Evolutionary conservation across 148 eudicot species (phyloP), one percentile per base, ranked within the genome.

Genomic region (Amaranthus palmeri): DNA sequence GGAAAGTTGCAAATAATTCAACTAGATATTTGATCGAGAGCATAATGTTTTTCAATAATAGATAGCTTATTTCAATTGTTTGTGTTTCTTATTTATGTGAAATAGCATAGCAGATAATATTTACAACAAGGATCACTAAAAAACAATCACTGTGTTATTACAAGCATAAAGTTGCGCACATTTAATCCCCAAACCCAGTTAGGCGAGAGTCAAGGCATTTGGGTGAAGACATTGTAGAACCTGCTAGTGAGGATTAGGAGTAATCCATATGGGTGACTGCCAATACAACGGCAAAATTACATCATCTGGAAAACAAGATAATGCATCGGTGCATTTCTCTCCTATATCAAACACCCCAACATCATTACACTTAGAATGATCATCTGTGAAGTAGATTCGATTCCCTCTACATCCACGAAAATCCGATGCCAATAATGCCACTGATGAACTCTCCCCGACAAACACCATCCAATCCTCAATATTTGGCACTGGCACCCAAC

Each of bases 251-350:
- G 90, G 85, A 81, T 78, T 83, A 48, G 96, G 97, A 53, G 88
- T 85, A 71, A 92, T 67, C 97, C 96, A 92, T 49, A 90, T 76
- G 2, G 97, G 90, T 9, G 92, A 81, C 56, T 88, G 80, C 73
- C 73, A 68, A 11, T 49, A 17, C 82, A 83, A 77, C 8, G 73
- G 76, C 49, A 60, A 71, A 65, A 74, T 75, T 0, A 75, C 79
- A 61, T 67, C 81, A 7, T 64, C 72, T 2, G 88, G 86, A 78
- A 74, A 80, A 71, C 84, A 84, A 11, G 90, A 85, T 69, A 92
- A 76, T 11, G 79, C 64, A 68, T 85, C 88, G 68, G 86, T 79
- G 44, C 74, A 78, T 45, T 81, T 82, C 72, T 83, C 85, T 55
- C 58, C 83, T 69, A 90, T 65, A 72, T 82, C 78, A 70, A 74